Conservation (phyloP, 352 stramenopile species). For the Phytophthora gonapodyides region DNA sequence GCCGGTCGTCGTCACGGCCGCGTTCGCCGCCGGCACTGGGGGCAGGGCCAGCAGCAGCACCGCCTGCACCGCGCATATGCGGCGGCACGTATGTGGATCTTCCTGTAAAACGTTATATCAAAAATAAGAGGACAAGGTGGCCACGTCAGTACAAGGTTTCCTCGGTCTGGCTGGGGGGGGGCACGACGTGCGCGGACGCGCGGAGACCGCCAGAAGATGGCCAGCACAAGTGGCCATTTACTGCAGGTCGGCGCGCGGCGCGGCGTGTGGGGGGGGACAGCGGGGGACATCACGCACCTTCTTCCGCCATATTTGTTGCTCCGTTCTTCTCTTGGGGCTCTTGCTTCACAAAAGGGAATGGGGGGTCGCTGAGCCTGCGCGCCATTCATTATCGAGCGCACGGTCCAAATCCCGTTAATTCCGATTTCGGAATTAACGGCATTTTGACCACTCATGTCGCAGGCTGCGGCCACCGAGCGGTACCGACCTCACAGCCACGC, state of each 20-base stretch:
- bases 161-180: neutral
- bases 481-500: too few species aligned
- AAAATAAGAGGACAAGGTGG: slow-evolving; percentile 6
- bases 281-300: slow-evolving; percentile 32
- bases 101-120: slow-evolving; percentile 39
- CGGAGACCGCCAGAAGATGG: slow-evolving; percentile 7
- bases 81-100: slow-evolving; percentile 80
- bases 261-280: neutral
- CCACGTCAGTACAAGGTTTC: slow-evolving; percentile 21
- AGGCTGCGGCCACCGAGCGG: too few species aligned
- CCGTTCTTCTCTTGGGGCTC: slow-evolving; percentile 39
- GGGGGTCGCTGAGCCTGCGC: slow-evolving; percentile 26
- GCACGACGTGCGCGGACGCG: neutral
- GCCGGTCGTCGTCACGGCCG: slow-evolving; percentile 35
- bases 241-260: neutral
- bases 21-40: slow-evolving; percentile 19
- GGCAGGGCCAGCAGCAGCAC: neutral
- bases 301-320: slow-evolving; percentile 47
- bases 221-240: neutral
- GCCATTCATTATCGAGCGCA: slow-evolving; percentile 30
- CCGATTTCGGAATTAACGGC: too few species aligned
- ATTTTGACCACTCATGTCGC: too few species aligned
- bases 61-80: slow-evolving; percentile 57
- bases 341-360: slow-evolving; percentile 43
- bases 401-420: too few species aligned